These are phyloP conservation scores for Russula dissimulans DNA, from an alignment of 768 basidiomycete species.

Conservation along the genomic window DNA sequence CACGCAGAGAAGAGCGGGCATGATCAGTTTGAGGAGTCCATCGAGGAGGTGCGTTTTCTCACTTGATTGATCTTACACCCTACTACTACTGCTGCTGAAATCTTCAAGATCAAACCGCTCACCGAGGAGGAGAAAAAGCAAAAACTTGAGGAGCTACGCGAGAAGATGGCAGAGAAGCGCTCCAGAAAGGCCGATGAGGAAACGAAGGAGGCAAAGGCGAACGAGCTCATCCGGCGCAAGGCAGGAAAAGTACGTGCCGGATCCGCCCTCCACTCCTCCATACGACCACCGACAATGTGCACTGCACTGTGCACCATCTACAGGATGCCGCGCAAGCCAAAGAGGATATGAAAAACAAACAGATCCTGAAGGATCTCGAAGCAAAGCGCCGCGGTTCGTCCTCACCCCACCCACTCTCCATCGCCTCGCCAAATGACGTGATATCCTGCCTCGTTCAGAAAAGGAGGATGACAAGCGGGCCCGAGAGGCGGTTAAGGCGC, in stretches of 20 bases:
- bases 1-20: slow-evolving; percentile 96
- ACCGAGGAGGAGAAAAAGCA: slow-evolving; percentile 90
- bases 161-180: slow-evolving; percentile 76
- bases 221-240: slow-evolving; percentile 77
- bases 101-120: slow-evolving; percentile 71
- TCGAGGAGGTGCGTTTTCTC: slow-evolving; percentile 61
- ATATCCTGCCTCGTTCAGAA: slow-evolving; percentile 38
- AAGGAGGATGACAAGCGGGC: slow-evolving; percentile 86
- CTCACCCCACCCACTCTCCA: neutral
- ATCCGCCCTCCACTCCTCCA: neutral
- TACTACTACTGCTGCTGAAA: neutral
- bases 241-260: slow-evolving; percentile 54
- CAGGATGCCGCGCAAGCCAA: slow-evolving; percentile 65
- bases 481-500: slow-evolving; percentile 78
- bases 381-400: slow-evolving; percentile 64
- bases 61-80: neutral
- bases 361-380: slow-evolving; percentile 76
- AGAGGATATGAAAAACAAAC: slow-evolving; percentile 71
- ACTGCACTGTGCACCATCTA: neutral
- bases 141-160: slow-evolving; percentile 68
- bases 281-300: neutral
- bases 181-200: slow-evolving; percentile 64
- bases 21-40: slow-evolving; percentile 91
- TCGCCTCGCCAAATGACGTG: neutral
- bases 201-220: slow-evolving; percentile 58